A percentile compares a stretch with the other conserved stretches of the same genome.
Conservation (phyloP, 495 filamentous ascomycete species). For the Collariella sp. region DNA sequence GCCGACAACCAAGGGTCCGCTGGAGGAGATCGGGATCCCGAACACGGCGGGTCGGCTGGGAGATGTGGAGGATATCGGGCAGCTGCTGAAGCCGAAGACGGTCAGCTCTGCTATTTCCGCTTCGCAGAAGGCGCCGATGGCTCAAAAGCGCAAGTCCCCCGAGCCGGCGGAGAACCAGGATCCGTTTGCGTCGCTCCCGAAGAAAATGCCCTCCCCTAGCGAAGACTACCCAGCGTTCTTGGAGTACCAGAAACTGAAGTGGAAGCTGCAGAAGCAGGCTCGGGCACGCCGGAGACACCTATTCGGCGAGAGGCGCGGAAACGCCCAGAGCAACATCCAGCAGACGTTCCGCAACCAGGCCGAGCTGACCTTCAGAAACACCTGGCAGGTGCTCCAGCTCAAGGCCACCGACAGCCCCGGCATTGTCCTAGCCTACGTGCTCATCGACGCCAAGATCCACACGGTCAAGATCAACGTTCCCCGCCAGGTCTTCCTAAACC, state of each 20-base stretch:
- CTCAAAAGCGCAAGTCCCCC: conserved; percentile 78
- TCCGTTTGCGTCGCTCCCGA: conserved; percentile 76
- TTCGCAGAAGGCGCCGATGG: conserved; percentile 32
- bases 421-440: conserved; percentile 76
- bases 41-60: conserved; percentile 41
- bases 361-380: conserved; percentile 76
- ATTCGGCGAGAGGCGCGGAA: conserved; percentile 73
- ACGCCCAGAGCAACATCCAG: conserved; percentile 66
- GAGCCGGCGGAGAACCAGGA: conserved; percentile 54
- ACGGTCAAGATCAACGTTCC: conserved; percentile 80
- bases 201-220: conserved; percentile 74
- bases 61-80: conserved; percentile 83
- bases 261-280: conserved; percentile 95
- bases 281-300: conserved; percentile 78
- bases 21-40: conserved; percentile 66
- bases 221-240: conserved; percentile 87
- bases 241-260: conserved; percentile 96
- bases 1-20: conserved; percentile 51
- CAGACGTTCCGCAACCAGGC: conserved; percentile 86
- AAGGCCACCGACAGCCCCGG: conserved; percentile 71
- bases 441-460: conserved; percentile 90
- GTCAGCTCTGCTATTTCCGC: conserved; percentile 48
- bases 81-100: conserved; percentile 59
- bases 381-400: conserved; percentile 91
- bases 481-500: conserved; percentile 81